Evolutionary conservation across 1,139 yeast genomes (phyloP).

Genomic region (Kazachstania sp.): DNA sequence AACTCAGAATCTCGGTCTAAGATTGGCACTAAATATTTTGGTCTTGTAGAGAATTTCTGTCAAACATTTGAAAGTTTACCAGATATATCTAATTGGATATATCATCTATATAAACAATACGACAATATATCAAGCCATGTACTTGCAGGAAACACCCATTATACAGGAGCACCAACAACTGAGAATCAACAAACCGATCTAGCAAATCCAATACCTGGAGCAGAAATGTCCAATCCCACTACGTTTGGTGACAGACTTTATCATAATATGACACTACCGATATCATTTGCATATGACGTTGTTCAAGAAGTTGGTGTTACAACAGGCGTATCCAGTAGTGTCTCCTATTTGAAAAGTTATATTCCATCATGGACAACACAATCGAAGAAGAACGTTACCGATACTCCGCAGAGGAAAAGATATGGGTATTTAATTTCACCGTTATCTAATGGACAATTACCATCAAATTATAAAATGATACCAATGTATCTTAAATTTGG

Average conservation of each 20-base stretch:
- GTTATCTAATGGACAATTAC: conserved; percentile 16
- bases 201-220: neutral
- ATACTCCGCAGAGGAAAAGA: conserved; percentile 3
- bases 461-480: conserved; percentile 21
- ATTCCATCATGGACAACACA: conserved; percentile 18
- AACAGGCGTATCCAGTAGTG: conserved; percentile 27
- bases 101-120: conserved; percentile 24
- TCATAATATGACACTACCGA: conserved; percentile 27
- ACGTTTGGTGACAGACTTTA: conserved; percentile 9
- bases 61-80: conserved; percentile 20
- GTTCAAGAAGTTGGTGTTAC: conserved; percentile 31
- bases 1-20: conserved; percentile 4
- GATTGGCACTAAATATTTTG: conserved; percentile 18
- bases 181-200: conserved; percentile 1
- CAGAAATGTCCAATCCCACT: neutral
- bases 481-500: conserved; percentile 16
- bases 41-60: conserved; percentile 25
- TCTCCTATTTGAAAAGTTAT: conserved; percentile 24
- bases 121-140: conserved; percentile 26
- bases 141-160: conserved; percentile 26
- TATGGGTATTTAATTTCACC: conserved; percentile 29
- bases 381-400: neutral
- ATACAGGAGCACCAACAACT: conserved; percentile 12
- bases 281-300: conserved; percentile 29
- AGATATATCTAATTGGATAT: conserved; percentile 28